Percentiles rank a stretch among this genome's conserved stretches.
These are phyloP conservation scores for Pythium catenulatum DNA, from an alignment of 352 stramenopile genomes.

Conservation along the genomic window DNA sequence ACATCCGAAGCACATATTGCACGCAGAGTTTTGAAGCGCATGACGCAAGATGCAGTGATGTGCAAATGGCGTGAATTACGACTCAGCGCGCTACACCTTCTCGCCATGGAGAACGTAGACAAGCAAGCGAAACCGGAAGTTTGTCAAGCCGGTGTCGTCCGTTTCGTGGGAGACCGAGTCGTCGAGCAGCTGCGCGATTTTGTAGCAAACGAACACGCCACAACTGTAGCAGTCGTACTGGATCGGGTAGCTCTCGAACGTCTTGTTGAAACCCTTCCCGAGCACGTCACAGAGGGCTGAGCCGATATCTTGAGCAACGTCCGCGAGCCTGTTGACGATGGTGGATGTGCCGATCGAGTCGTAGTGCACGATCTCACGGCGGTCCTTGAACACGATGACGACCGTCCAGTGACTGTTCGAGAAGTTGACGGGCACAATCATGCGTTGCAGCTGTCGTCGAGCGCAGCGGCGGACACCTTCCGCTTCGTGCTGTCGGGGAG, in stretches of 20 bases:
- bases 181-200: conserved; percentile 14
- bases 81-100: too few relatives aligned
- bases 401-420: conserved; percentile 8
- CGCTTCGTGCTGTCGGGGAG: not conserved
- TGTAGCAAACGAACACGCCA: conserved; percentile 2
- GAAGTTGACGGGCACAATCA: conserved; percentile 11
- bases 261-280: not conserved
- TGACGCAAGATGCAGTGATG: too few relatives aligned
- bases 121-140: conserved; percentile 1
- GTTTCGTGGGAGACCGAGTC: not conserved
- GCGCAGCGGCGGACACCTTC: not conserved
- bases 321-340: not conserved
- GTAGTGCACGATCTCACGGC: not conserved
- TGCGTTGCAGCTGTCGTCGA: not conserved
- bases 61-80: too few relatives aligned
- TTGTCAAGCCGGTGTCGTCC: not conserved
- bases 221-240: not conserved
- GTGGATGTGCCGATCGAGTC: not conserved
- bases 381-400: not conserved
- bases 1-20: too few relatives aligned
- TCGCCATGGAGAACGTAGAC: not conserved
- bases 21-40: too few relatives aligned
- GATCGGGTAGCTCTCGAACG: not conserved
- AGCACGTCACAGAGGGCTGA: not conserved
- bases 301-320: not conserved